These are phyloP conservation scores for Parasarocladium wereldwijsianum DNA, from an alignment of 2,329 filamentous ascomycete genomes.

Conservation along the genomic window DNA sequence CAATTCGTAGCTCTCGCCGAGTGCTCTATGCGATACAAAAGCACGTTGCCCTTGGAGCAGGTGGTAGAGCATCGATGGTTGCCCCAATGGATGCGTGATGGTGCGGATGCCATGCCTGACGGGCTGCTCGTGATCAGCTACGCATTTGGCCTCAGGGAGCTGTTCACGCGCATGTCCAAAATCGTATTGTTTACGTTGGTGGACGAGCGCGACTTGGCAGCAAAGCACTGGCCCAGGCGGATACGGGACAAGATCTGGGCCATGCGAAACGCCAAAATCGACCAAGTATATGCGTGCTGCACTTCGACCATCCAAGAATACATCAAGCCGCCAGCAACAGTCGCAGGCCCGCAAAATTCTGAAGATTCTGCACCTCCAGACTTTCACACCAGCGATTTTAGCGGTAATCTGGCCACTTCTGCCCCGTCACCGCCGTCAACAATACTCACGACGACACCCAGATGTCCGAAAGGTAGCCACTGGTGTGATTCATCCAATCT, in stretches of 20 bases:
- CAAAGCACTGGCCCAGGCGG: constrained; percentile 29
- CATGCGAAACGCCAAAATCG: constrained; percentile 32
- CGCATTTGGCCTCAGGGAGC: constrained; percentile 31
- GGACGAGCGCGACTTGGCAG: constrained; percentile 25
- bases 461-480: constrained; percentile 34
- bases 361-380: too few species aligned
- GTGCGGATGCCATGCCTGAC: constrained; percentile 31
- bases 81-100: constrained; percentile 33
- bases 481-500: constrained; percentile 37
- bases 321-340: constrained; percentile 16
- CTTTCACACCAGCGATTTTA: constrained; percentile 8
- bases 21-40: constrained; percentile 32
- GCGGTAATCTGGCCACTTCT: constrained; percentile 6
- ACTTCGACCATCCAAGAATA: constrained; percentile 29
- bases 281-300: constrained; percentile 33
- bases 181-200: constrained; percentile 29
- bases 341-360: too few species aligned
- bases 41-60: constrained; percentile 34
- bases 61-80: constrained; percentile 36
- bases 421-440: constrained; percentile 9
- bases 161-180: constrained; percentile 36
- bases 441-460: constrained; percentile 22
- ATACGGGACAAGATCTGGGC: constrained; percentile 34
- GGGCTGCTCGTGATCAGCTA: constrained; percentile 37
- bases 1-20: constrained; percentile 37